Conservation (phyloP, 495 filamentous ascomycete species). For the Annulohypoxylon moriforme region DNA sequence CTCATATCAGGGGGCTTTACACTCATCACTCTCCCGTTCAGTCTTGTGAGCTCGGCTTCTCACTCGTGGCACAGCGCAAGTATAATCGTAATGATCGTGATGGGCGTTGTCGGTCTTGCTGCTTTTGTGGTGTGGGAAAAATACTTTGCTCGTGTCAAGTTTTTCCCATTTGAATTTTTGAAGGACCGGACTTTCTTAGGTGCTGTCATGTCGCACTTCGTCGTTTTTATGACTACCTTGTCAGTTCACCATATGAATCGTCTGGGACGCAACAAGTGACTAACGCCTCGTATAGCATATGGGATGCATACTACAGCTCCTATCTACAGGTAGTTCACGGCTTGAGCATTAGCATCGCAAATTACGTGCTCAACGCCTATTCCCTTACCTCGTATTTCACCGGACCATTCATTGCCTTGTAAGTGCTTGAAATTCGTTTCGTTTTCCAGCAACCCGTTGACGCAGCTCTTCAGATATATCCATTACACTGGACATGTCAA, state of each 20-base stretch:
- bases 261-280: constrained; percentile 16
- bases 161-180: constrained; percentile 69
- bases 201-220: constrained; percentile 56
- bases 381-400: constrained; percentile 76
- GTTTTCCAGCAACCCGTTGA: constrained; percentile 49
- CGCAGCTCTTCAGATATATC: constrained; percentile 50
- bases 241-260: constrained; percentile 51
- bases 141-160: constrained; percentile 63
- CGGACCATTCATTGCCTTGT: constrained; percentile 68
- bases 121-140: constrained; percentile 68
- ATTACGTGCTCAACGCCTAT: constrained; percentile 76
- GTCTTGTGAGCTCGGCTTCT: constrained; percentile 59
- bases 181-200: constrained; percentile 68
- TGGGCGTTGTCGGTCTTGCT: constrained; percentile 65
- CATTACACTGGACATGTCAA: constrained; percentile 67
- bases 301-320: constrained; percentile 69
- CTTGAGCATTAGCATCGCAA: constrained; percentile 69
- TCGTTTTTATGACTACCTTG: constrained; percentile 67
- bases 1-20: constrained; percentile 67
- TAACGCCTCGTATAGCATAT: constrained; percentile 46
- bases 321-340: constrained; percentile 78
- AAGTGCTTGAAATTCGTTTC: constrained; percentile 59
- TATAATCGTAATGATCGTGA: constrained; percentile 68
- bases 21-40: constrained; percentile 73
- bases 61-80: constrained; percentile 61